Base-by-base conservation (phyloP, 768 basidiomycete species). In the Xerocomus potaroensis region DNA sequence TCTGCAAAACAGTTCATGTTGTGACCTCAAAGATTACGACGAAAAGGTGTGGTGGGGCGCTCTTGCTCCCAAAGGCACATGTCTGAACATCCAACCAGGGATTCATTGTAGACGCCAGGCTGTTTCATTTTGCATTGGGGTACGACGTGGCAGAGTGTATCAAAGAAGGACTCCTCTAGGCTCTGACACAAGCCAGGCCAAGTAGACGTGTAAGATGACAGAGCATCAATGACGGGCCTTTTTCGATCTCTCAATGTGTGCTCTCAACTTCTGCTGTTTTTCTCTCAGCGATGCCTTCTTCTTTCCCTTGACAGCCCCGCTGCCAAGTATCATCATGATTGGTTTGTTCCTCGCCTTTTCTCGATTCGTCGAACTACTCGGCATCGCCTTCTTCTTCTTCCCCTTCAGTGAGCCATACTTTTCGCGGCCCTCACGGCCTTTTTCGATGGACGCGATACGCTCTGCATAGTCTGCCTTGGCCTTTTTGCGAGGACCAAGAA, bases 281-380 rank as follows among this genome's bases (percentile, higher is more conserved):
- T 91, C 84, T 55, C 81, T 73, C 57, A 92, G 64, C 1, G 83
- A 86, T 19, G 82, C 83, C 70, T 86, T 89, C 72, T 88, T 91
- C 72, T 92, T 91, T 1, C 87, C 74, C 53, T 75, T 73, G n/a
- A 91, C 87, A 2, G 82, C 80, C 1, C 76, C 77, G 48, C 86
- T 89, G 41, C 83, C 75, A 51, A 91, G 69, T 44, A 91, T 83
- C 90, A 91, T 92, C 93, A 95, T 94, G 55, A 95, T 78, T 21
- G 93, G 93, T 66, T 97, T 96, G 66, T 94, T 93, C 63, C 87
- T 79, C 31, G 83, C 80, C 79, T 96, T 96, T 71, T 95, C 90
- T 61, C 81, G 75, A 66, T 96, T 96, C 27, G 93, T 95, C 46
- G 87, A 83, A 61, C 88, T 91, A 66, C 89, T 91, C 49, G 84